Conservation (phyloP, 768 basidiomycete genomes). For the Mycena leptocephala region DNA sequence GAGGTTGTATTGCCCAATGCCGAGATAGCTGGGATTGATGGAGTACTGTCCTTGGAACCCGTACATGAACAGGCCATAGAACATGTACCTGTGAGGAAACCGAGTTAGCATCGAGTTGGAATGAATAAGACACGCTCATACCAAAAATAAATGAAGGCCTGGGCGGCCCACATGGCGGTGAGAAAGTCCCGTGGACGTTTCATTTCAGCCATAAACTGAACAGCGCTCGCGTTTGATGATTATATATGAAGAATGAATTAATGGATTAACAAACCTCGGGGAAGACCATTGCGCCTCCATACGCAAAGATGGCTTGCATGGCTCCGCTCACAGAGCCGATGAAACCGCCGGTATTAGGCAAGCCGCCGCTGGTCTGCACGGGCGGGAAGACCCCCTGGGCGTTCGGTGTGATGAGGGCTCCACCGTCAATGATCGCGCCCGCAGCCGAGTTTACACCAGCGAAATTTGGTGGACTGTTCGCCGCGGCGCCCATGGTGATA, state of each 20-base stretch:
- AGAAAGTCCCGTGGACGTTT: conserved; percentile 19
- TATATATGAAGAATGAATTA: too few species aligned
- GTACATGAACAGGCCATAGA: conserved; percentile 25
- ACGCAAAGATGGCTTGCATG: conserved; percentile 24
- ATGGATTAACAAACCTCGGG: too few species aligned
- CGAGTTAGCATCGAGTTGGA: not conserved
- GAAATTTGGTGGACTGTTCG: conserved; percentile 8
- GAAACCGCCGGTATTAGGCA: conserved; percentile 15
- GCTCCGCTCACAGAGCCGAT: conserved; percentile 21
- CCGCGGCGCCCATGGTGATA: conserved; percentile 26
- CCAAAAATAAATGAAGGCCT: conserved; percentile 25
- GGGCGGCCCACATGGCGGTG: conserved; percentile 20
- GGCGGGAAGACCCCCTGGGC: conserved; percentile 22
- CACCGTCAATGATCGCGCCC: conserved; percentile 15
- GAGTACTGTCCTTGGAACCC: conserved; percentile 24
- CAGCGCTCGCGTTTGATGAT: too few species aligned
- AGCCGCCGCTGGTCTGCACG: conserved; percentile 22
- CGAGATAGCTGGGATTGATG: conserved; percentile 25
- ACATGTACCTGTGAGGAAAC: conserved; percentile 14
- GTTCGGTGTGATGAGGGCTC: conserved; percentile 18
- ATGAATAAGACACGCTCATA: not conserved
- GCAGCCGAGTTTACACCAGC: not conserved
- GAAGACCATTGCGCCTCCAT: conserved; percentile 19
- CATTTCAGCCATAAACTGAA: too few species aligned
- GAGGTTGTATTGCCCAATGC: conserved; percentile 15